Evolutionary conservation across 1,139 yeast genomes (phyloP), one percentile per base, ranked within the genome.

Genomic region (Protomyces lactucae-debilis): DNA sequence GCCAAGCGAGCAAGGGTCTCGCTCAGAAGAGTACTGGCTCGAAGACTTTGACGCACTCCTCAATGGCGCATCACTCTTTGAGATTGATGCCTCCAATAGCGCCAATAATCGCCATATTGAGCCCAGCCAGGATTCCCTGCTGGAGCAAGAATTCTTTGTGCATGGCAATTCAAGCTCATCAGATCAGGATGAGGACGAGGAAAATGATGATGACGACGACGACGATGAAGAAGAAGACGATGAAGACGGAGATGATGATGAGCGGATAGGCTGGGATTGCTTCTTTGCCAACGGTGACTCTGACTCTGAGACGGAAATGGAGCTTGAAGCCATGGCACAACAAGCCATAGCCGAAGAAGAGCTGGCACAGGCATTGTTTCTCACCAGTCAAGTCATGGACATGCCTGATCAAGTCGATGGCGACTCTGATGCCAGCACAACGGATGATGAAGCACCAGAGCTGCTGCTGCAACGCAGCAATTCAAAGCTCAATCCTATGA

Each of bases 241-340:
- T n/a, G 21, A 48, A n/a, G 61, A 57, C 9, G 61, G 51, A 35
- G 43, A 37, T 4, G 61, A 51, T 10, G 63, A 52, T 16, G 63
- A 59, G 25, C 45, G 57, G 21, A 51, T 59, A 37, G 63, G 57
- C 32, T 52, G 56, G 63, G 63, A 59, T 12, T 59, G 57, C 57
- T 43, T 59, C 46, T 52, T 59, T 21, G 43, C 63, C 36, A 51
- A 52, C 25, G 63, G 63, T 6, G 54, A 48, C n/a, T 45, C 60
- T 9, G 52, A 52, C 21, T 59, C 63, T 25, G 57, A 59, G 14
- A n/a, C 16, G 5, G 48, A 43, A 43, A 43, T 43, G 48, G 48
- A 43, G 12, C 48, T 43, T 12, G 48, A 43, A 18, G 48, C 48
- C 21, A n/a, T 43, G 21, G 48, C 48, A 23, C 48, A 43, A 43